These are phyloP conservation scores for Apiotrichum gracile DNA, from an alignment of 1,284 basidiomycete species.

Conservation along the genomic window DNA sequence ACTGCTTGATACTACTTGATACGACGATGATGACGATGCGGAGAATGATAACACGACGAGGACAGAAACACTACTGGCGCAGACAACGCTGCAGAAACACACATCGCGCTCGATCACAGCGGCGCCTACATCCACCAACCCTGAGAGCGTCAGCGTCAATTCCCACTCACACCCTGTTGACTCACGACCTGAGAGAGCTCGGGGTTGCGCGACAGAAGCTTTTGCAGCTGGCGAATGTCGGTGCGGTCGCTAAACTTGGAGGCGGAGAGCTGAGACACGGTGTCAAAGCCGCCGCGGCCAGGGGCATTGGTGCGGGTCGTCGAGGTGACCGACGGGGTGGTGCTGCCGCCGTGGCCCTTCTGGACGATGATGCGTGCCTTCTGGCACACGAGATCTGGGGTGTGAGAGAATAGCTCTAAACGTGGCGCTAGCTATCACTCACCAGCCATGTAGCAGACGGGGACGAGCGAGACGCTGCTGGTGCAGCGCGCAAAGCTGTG, in stretches of 20 bases:
- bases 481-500: conserved; percentile 49
- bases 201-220: conserved; percentile 29
- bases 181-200: conserved; percentile 35
- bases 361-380: conserved; percentile 40
- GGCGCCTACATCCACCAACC: not conserved
- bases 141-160: not conserved
- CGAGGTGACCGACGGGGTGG: conserved; percentile 29
- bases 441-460: conserved; percentile 50
- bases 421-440: conserved; percentile 5
- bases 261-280: not conserved
- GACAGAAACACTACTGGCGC: too few relatives aligned
- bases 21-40: too few relatives aligned
- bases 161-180: not conserved
- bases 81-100: not conserved
- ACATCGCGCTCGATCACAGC: not conserved
- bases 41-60: too few relatives aligned
- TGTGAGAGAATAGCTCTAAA: not conserved
- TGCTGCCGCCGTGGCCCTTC: conserved; percentile 12
- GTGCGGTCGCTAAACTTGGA: conserved; percentile 3
- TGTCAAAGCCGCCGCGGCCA: not conserved
- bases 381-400: conserved; percentile 39
- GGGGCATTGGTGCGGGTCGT: conserved; percentile 12
- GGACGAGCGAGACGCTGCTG: conserved; percentile 41
- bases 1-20: too few relatives aligned
- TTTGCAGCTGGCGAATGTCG: conserved; percentile 36